Conservation (phyloP, 148 eudicot species). For the Cornus suecica region DNA sequence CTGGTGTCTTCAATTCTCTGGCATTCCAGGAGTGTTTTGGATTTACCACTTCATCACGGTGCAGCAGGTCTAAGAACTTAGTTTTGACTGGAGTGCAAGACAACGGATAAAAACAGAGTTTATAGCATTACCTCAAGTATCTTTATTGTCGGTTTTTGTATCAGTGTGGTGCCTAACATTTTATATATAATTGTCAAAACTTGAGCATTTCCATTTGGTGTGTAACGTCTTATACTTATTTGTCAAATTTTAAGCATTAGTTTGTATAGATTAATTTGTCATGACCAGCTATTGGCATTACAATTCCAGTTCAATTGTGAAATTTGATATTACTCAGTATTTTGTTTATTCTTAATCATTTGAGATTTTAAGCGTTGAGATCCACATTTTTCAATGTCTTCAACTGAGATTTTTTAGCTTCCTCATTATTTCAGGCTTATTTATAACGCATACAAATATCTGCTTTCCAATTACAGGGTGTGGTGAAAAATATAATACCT, state of each 20-base stretch:
- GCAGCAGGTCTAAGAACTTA: not conserved
- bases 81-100: not conserved
- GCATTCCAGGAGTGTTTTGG: not conserved
- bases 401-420: not conserved
- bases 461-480: conserved; percentile 60
- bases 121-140: not conserved
- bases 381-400: not conserved
- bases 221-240: not conserved
- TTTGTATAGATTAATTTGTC: not conserved
- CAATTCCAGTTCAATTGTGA: not conserved
- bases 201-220: too few species aligned
- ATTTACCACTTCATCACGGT: not conserved
- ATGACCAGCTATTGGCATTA: not conserved
- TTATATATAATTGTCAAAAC: not conserved
- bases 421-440: not conserved
- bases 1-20: not conserved
- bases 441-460: not conserved
- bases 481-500: conserved; percentile 95
- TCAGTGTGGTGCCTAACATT: not conserved
- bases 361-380: not conserved
- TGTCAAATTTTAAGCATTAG: not conserved
- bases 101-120: not conserved
- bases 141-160: not conserved
- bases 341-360: not conserved
- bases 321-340: not conserved